Conservation (phyloP, 2,329 filamentous ascomycete genomes). For the Ascochyta koolunga region DNA sequence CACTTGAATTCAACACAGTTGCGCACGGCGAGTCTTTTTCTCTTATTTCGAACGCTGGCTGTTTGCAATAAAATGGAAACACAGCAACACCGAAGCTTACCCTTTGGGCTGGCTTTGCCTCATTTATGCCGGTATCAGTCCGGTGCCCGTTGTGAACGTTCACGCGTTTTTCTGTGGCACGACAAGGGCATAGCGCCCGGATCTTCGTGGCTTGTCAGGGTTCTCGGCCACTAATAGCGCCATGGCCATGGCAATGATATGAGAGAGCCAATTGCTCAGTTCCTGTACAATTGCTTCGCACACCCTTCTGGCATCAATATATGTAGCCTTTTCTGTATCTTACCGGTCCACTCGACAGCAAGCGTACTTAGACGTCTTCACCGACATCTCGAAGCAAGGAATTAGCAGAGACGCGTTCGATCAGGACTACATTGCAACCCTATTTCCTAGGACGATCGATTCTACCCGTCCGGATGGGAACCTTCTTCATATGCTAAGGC, state of each 20-base stretch:
- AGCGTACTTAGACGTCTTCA: conserved; percentile 3
- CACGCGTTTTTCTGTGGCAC: conserved; percentile 6
- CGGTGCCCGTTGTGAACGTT: conserved; percentile 2
- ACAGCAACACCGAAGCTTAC: neutral
- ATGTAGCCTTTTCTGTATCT: neutral
- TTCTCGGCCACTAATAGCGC: conserved; percentile 6
- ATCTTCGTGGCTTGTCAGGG: conserved; percentile 14
- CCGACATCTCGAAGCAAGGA: neutral
- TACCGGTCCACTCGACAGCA: neutral
- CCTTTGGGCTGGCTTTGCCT: neutral
- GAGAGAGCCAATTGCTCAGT: conserved; percentile 2
- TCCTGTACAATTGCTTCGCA: neutral
- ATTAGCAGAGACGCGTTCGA: conserved; percentile 8
- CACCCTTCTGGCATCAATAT: neutral
- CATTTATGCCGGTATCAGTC: conserved; percentile 4
- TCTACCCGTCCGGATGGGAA: conserved; percentile 1
- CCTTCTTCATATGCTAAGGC: neutral
- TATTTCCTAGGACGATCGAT: neutral
- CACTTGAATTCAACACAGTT: neutral
- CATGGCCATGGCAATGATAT: neutral
- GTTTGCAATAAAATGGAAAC: neutral
- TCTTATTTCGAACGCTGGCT: neutral
- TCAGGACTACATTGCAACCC: conserved; percentile 2
- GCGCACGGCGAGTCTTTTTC: neutral
- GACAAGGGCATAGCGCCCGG: conserved; percentile 3